phyloP scores from a whole-genome alignment of 1,284 basidiomycete species.

The Puccinia polysora region DNA sequence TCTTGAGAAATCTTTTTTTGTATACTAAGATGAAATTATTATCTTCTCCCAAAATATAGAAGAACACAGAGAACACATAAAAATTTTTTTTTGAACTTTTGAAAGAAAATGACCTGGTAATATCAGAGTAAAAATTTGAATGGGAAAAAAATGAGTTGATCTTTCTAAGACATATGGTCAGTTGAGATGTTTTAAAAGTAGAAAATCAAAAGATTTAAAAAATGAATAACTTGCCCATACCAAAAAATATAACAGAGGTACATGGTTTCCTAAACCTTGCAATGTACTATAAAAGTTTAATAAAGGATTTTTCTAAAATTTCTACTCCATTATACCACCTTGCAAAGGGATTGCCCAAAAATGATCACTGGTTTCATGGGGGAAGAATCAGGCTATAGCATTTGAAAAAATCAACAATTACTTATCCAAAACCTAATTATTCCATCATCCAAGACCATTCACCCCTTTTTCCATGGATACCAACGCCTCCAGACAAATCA shows the following conservation, averaged over 20 bases:
- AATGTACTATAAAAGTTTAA: slow-evolving; percentile 17
- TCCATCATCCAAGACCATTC: slow-evolving; percentile 2
- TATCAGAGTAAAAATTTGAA: neutral
- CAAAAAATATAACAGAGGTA: slow-evolving; percentile 5
- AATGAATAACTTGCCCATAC: neutral
- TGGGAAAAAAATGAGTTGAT: neutral
- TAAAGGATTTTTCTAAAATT: neutral
- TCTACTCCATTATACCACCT: slow-evolving; percentile 5
- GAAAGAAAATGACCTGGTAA: neutral
- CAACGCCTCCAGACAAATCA: slow-evolving; percentile 4
- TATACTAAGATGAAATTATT: slow-evolving; percentile 10
- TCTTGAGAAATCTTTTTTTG: slow-evolving; percentile 1
- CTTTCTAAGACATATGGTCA: slow-evolving; percentile 11
- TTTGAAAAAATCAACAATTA: neutral
- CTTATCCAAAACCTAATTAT: neutral
- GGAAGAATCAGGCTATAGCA: neutral
- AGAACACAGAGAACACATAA: slow-evolving; percentile 6
- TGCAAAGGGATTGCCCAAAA: neutral
- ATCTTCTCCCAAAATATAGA: neutral
- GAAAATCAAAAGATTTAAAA: slow-evolving; percentile 1
- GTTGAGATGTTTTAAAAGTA: neutral
- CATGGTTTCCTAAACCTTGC: slow-evolving; percentile 8
- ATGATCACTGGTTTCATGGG: neutral
- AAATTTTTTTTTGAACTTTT: slow-evolving; percentile 2
- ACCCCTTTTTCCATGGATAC: neutral